A percentile compares a stretch with the other conserved stretches of the same genome.
phyloP scores from a whole-genome alignment of 2,329 filamentous ascomycete genomes.

The Cercospora citrullina region DNA sequence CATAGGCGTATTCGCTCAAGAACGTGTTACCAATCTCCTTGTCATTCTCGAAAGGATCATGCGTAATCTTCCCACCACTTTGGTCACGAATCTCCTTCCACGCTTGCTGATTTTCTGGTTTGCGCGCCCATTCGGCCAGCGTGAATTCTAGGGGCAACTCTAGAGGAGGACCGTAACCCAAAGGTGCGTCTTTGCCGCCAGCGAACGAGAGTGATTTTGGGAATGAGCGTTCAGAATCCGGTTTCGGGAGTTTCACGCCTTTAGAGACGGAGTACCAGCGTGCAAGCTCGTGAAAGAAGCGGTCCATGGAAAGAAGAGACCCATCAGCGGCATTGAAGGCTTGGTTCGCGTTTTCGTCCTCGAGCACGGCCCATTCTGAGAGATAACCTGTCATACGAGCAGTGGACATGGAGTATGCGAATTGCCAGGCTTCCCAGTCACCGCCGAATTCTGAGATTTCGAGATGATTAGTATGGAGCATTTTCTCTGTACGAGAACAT shows the following conservation, averaged over 20 bases:
- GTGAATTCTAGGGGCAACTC: neutral
- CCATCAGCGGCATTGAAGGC: conserved; percentile 52
- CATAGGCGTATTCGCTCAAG: neutral
- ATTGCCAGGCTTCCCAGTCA: conserved; percentile 48
- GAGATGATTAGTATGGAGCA: too few relatives aligned
- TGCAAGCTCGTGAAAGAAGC: conserved; percentile 8
- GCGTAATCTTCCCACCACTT: neutral
- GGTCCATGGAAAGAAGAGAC: conserved; percentile 46
- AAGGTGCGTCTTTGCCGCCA: neutral
- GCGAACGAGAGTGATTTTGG: too few relatives aligned
- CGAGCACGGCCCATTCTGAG: conserved; percentile 50
- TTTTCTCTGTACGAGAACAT: too few relatives aligned
- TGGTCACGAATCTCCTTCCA: conserved; percentile 4
- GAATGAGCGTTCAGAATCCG: conserved; percentile 1
- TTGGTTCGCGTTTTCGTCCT: conserved; percentile 43
- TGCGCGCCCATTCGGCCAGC: conserved; percentile 3
- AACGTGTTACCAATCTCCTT: conserved; percentile 4
- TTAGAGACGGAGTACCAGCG: conserved; percentile 6
- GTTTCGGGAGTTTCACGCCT: conserved; percentile 3
- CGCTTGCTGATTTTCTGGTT: neutral
- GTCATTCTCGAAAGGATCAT: neutral
- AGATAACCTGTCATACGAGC: conserved; percentile 51
- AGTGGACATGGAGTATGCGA: conserved; percentile 41
- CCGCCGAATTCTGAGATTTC: conserved; percentile 48
- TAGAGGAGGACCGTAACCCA: conserved; percentile 9